Evolutionary conservation across 768 basidiomycete species (phyloP), one percentile per base, ranked within the genome.

Genomic region (Termitomyces eurrhizus): DNA sequence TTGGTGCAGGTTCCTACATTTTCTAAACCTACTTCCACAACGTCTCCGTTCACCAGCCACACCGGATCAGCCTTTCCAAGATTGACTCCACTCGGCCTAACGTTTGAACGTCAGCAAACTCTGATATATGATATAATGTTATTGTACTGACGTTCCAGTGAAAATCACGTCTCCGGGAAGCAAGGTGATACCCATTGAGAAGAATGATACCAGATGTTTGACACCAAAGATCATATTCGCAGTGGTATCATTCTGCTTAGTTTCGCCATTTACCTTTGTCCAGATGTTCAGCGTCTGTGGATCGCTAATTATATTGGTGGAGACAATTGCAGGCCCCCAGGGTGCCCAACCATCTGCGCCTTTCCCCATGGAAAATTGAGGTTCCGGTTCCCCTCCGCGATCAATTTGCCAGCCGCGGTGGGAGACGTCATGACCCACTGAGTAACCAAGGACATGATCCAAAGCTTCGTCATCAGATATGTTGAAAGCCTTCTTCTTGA

Each of bases 321-420:
- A 73, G 35, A 75, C 74, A 49, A 76, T 72, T 7, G 75, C 76
- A 9, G 74, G 74, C 3, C 77, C 77, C 74, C 74, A 76, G 3
- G 76, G 76, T 35, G 74, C 77, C 77, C 74, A 78, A 3, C 77
- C 77, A 57, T 78, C 76, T 35, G 77, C 73, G 12, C 71, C 76
- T 62, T 78, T 78, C 35, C 77, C 77, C 77, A 79, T 77, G 7
- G 75, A 76, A 62, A 67, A 78, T 50, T 78, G 77, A 13, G 77
- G 78, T 57, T 77, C 72, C 6, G 77, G 77, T 59, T 68, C 52
- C 24, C 78, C 78, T 12, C 78, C 78, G 18, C 78, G 73, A 41
- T 74, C 74, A 44, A 79, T 77, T 60, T 79, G 77, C 77, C 77
- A 79, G 13, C 77, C 77, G 24, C 77, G 68, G 53, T 78, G 77